A percentile compares a stretch with the other conserved stretches of the same genome.
phyloP scores from a whole-genome alignment of 169 alveolate genomes.

The Toxoplasma gondii region DNA sequence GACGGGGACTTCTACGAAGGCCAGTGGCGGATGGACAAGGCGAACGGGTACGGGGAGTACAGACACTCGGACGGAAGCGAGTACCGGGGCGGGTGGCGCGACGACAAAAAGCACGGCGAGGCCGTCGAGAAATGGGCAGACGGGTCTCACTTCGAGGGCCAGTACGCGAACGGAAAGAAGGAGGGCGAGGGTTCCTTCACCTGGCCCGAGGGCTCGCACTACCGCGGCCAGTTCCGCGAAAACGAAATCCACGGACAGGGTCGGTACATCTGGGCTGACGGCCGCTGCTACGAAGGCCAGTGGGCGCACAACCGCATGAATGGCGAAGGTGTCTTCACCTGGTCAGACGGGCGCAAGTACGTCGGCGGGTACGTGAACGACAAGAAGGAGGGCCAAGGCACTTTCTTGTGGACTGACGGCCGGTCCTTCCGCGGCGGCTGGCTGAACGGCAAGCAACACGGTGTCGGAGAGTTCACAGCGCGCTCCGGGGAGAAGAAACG shows the following conservation, averaged over 20 bases:
- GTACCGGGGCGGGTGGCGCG: constrained; percentile 90
- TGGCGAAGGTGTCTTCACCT: constrained; percentile 85
- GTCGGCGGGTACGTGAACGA: constrained; percentile 83
- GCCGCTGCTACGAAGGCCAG: constrained; percentile 87
- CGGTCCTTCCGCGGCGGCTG: constrained; percentile 71
- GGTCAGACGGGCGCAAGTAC: constrained; percentile 85
- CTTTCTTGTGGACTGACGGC: constrained; percentile 71
- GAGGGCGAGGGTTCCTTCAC: constrained; percentile 88
- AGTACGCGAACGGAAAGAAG: constrained; percentile 84
- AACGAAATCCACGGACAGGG: constrained; percentile 87
- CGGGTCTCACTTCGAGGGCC: constrained; percentile 90
- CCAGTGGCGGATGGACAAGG: constrained; percentile 87
- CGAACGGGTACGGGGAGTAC: constrained; percentile 90
- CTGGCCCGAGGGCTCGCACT: constrained; percentile 87
- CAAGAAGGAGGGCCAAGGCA: constrained; percentile 87
- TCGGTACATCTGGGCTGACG: constrained; percentile 89
- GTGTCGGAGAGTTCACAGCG: constrained; percentile 59
- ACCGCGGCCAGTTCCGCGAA: constrained; percentile 84
- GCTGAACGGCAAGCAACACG: constrained; percentile 76
- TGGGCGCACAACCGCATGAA: constrained; percentile 88
- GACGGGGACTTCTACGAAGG: constrained; percentile 90
- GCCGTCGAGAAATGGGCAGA: constrained; percentile 91
- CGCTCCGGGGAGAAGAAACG: constrained; percentile 43
- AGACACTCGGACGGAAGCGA: constrained; percentile 88
- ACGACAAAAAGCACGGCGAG: constrained; percentile 90